Evolutionary conservation across 139 green algal genomes (phyloP), one percentile per base, ranked within the genome.

Genomic region (Zygnema circumcarinatum): DNA sequence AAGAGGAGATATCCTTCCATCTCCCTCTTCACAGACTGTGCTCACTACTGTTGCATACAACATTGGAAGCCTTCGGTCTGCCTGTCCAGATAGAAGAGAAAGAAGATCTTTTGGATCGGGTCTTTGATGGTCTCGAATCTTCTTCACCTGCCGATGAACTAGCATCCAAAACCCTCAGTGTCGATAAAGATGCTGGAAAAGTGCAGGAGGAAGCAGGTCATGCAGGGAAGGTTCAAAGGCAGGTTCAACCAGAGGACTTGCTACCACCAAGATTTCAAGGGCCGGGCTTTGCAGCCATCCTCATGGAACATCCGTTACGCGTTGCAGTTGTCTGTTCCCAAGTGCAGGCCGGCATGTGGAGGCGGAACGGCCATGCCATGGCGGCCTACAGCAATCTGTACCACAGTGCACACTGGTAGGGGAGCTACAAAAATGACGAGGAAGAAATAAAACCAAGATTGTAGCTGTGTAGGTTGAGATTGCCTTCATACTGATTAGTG

Each of bases 1-100:
- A n/a, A 31, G 52, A 89, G 87, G 67, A 88, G 74, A 76, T 91
- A 35, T 89, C 87, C 54, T 91, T 91, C 81, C 87, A 91, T 82
- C 33, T 91, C 21, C 87, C 87, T 20, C 67, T 91, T 33, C 87
- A 91, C 80, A 75, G 87, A 38, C 67, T 91, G 67, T 67, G 86
- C 3, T 40, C 87, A 40, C 73, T 89, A 38, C 31, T 85, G 11
- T 53, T 91, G 35, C 81, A 89, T 31, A 32, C 11, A 38, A 35
- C 76, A 2, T 33, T 84, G 79, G 33, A 88, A 35, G 3, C 7
- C 16, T 62, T 62, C 47, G 47, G 47, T 25, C 16, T 62, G 16
- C 47, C 47, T 7, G 47, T 62, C 7, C 47, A 62, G 7, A 62
- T 62, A 62, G 47, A 62, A n/a, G n/a, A n/a, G n/a, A n/a, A n/a